Evolutionary conservation across 331 rosid genomes (phyloP).

Genomic region (Quercus phellos): DNA sequence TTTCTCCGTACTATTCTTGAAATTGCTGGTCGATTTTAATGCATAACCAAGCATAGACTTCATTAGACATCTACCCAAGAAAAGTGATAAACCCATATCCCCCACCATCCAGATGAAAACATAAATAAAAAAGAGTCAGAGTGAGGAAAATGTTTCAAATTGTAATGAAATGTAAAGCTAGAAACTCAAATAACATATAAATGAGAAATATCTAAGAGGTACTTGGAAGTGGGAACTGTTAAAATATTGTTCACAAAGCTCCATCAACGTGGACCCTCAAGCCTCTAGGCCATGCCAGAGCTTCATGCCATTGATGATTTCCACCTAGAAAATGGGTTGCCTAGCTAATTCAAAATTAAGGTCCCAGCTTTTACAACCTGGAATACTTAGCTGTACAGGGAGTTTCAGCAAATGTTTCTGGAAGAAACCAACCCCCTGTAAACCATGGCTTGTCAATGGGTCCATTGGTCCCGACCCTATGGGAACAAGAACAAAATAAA

Average conservation of each 20-base stretch:
- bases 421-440: constrained; percentile 24
- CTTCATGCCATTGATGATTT: constrained; percentile 11
- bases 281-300: background rate
- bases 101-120: background rate
- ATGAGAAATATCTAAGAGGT: constrained; percentile 8
- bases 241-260: background rate
- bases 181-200: background rate
- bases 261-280: constrained; percentile 18
- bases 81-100: background rate
- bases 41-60: constrained; percentile 22
- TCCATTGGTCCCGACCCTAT: constrained; percentile 44
- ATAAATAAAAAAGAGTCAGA: too few relatives aligned
- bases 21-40: constrained; percentile 7
- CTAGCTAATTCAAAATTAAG: constrained; percentile 13
- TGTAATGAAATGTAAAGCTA: constrained; percentile 1
- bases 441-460: constrained; percentile 19
- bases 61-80: constrained; percentile 3
- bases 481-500: background rate
- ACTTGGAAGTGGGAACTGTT: background rate
- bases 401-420: constrained; percentile 29
- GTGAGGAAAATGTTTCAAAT: too few relatives aligned
- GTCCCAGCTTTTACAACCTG: constrained; percentile 37
- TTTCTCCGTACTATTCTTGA: background rate
- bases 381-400: constrained; percentile 46
- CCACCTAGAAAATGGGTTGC: constrained; percentile 28